Evolutionary conservation across 306 rosid species (phyloP).

Genomic region (Pterocarpus macrocarpus): DNA sequence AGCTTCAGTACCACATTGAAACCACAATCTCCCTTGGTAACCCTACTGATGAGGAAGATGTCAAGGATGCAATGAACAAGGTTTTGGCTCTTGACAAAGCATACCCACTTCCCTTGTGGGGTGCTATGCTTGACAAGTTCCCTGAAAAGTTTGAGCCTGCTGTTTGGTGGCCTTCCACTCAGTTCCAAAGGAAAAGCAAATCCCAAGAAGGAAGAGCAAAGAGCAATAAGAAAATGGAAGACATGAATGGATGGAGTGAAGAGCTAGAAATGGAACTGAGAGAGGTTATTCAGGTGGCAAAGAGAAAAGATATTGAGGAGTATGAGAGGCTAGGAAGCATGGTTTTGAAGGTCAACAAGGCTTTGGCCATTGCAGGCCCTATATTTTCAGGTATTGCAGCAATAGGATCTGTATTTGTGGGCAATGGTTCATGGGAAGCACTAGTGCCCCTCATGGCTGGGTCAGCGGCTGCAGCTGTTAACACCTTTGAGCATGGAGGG

Average conservation of each 20-base stretch:
- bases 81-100: conserved; percentile 50
- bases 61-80: conserved; percentile 29
- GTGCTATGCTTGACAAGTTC: conserved; percentile 47
- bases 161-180: conserved; percentile 42
- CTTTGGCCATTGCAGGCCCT: conserved; percentile 19
- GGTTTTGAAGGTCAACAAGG: conserved; percentile 28
- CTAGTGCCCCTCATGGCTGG: conserved; percentile 27
- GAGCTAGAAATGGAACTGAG: conserved; percentile 35
- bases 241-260: conserved; percentile 39
- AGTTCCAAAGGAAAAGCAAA: not conserved
- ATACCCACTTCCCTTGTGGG: conserved; percentile 46
- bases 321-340: conserved; percentile 35
- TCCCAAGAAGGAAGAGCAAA: not conserved
- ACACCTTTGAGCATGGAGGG: not conserved
- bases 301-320: conserved; percentile 22
- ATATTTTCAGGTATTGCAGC: conserved; percentile 8
- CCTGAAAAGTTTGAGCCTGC: conserved; percentile 43
- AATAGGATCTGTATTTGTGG: conserved; percentile 22
- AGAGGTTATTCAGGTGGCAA: conserved; percentile 18
- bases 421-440: not conserved
- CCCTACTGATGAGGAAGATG: conserved; percentile 31
- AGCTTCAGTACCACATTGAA: conserved; percentile 6
- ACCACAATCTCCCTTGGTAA: conserved; percentile 7
- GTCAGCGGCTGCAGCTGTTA: conserved; percentile 1
- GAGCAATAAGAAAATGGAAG: not conserved